Evolutionary conservation across 305 asterid genomes (phyloP).

Genomic region (Fraxinus xanthoxyloides): DNA sequence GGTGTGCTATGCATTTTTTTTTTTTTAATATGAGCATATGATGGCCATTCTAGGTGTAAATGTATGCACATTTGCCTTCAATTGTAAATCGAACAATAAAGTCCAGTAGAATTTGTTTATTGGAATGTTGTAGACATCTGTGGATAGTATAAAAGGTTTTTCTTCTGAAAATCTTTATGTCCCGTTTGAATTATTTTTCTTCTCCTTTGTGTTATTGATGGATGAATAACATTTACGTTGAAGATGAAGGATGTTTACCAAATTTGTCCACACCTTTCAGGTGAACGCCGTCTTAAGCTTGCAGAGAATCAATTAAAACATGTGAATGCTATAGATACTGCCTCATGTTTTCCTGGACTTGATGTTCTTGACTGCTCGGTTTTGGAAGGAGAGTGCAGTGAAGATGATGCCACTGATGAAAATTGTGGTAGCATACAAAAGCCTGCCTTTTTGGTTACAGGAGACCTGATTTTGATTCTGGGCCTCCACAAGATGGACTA

Average conservation of each 20-base stretch:
- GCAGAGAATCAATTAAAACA: slow-evolving; percentile 29
- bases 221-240: background rate
- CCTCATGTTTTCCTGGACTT: slow-evolving; percentile 25
- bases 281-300: slow-evolving; percentile 32
- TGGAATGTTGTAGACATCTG: slow-evolving; percentile 3
- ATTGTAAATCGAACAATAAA: slow-evolving; percentile 13
- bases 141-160: slow-evolving; percentile 12
- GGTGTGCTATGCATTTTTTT: background rate
- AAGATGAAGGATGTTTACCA: background rate
- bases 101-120: background rate
- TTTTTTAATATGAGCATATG: background rate
- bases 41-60: slow-evolving; percentile 10
- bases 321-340: slow-evolving; percentile 28
- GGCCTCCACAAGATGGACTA: slow-evolving; percentile 91
- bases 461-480: slow-evolving; percentile 91
- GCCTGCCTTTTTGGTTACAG: slow-evolving; percentile 39
- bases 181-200: background rate
- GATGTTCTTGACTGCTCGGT: slow-evolving; percentile 36
- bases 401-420: slow-evolving; percentile 70
- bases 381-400: slow-evolving; percentile 45
- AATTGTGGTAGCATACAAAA: slow-evolving; percentile 37
- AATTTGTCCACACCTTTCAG: slow-evolving; percentile 31
- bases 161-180: background rate
- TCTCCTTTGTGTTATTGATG: background rate
- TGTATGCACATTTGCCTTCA: slow-evolving; percentile 5